phyloP scores from a whole-genome alignment of 1,284 basidiomycete species.

The Farysia itapuensis region DNA sequence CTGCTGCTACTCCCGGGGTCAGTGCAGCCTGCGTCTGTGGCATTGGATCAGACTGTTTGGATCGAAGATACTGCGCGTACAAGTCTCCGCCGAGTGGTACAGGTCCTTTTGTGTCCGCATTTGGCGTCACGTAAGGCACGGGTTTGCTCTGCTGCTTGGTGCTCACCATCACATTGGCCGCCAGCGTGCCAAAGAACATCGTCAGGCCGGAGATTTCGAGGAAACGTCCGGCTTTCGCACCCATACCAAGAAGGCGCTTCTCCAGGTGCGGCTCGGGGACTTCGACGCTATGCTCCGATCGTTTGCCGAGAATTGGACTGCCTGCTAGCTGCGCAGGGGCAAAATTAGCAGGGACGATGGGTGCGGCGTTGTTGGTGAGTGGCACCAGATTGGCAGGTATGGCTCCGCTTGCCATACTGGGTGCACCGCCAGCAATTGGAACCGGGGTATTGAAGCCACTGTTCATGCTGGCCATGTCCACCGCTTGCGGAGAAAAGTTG shows the following conservation, averaged over 20 bases:
- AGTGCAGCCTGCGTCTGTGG: too few relatives aligned
- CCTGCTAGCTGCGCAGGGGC: not conserved
- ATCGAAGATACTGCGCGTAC: conserved; percentile 12
- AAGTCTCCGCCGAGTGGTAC: conserved; percentile 18
- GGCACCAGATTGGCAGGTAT: not conserved
- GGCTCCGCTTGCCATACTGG: not conserved
- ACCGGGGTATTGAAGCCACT: not conserved
- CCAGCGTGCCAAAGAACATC: conserved; percentile 19
- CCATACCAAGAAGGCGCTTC: not conserved
- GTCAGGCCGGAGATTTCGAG: conserved; percentile 9
- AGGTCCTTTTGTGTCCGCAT: conserved; percentile 10
- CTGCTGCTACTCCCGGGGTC: too few relatives aligned
- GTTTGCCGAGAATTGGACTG: not conserved
- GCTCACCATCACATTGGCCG: conserved; percentile 2
- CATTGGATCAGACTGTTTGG: too few relatives aligned
- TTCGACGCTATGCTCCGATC: not conserved
- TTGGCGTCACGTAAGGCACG: conserved; percentile 16
- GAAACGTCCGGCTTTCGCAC: not conserved
- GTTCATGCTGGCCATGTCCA: not conserved
- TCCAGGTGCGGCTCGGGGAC: not conserved
- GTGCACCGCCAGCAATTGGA: not conserved
- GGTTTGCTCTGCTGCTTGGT: conserved; percentile 18
- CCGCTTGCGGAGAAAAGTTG: not conserved
- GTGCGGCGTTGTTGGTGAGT: too few relatives aligned
- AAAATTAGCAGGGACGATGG: too few relatives aligned